A percentile compares a stretch with the other conserved stretches of the same genome.
Conservation (phyloP, 306 rosid genomes). For the Quercus agrifolia region DNA sequence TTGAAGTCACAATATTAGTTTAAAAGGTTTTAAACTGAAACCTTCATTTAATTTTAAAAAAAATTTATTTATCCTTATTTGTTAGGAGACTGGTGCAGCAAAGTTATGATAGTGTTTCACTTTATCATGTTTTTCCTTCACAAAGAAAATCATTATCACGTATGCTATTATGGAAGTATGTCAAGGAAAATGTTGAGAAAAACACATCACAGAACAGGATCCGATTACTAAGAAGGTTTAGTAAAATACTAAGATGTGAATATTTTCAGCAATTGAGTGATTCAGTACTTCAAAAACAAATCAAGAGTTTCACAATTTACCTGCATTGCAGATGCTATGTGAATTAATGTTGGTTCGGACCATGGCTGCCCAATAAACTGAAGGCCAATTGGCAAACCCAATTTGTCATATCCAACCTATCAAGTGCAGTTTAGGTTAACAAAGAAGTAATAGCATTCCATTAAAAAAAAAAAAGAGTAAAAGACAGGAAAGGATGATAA, state of each 20-base stretch:
- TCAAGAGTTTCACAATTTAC: slow-evolving; percentile 26
- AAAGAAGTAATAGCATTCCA: not conserved
- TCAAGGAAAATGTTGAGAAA: not conserved
- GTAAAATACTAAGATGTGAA: not conserved
- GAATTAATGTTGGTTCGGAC: slow-evolving; percentile 84
- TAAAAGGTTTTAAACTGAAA: too few relatives aligned
- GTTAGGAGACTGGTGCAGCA: not conserved
- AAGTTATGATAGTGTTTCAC: not conserved
- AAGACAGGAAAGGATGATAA: not conserved
- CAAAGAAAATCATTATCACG: not conserved
- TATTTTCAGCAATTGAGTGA: not conserved
- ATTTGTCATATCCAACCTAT: slow-evolving; percentile 80
- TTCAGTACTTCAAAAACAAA: not conserved
- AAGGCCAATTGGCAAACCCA: slow-evolving; percentile 92
- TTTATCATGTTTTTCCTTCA: not conserved
- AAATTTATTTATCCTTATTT: too few relatives aligned
- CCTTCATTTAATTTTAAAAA: too few relatives aligned
- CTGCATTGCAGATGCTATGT: slow-evolving; percentile 74
- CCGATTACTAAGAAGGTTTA: too few relatives aligned
- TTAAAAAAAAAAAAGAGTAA: not conserved
- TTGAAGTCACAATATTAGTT: too few relatives aligned
- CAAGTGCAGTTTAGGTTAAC: not conserved
- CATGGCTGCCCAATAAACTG: slow-evolving; percentile 93
- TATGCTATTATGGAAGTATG: not conserved
- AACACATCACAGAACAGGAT: not conserved